Percentiles rank a stretch among this genome's conserved stretches.
phyloP scores from a whole-genome alignment of 805 yeast species.

The Yamadazyma paraphyllophila region DNA sequence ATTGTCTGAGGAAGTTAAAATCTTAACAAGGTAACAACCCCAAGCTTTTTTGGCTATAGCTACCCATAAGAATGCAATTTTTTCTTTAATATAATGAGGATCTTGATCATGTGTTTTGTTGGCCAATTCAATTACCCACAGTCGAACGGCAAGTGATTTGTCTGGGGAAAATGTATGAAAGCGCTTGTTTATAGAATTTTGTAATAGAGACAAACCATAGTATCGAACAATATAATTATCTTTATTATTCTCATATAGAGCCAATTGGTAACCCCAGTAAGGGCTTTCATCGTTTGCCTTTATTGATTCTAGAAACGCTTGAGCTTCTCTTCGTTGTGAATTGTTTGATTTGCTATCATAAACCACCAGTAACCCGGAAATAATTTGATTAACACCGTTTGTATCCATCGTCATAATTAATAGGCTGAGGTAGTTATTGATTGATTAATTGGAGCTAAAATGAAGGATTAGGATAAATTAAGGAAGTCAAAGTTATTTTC shows the following conservation, averaged over 20 bases:
- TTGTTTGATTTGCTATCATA: slow-evolving; percentile 67
- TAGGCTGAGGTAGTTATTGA: neutral
- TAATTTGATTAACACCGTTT: slow-evolving; percentile 66
- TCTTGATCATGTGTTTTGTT: slow-evolving; percentile 57
- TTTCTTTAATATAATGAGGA: slow-evolving; percentile 88
- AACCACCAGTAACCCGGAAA: slow-evolving; percentile 71
- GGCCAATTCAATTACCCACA: slow-evolving; percentile 83
- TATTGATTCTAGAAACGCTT: slow-evolving; percentile 67
- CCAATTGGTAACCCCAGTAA: slow-evolving; percentile 85
- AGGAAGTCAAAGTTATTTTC: no score
- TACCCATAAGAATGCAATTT: slow-evolving; percentile 88
- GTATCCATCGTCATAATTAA: slow-evolving; percentile 13
- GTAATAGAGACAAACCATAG: slow-evolving; percentile 80
- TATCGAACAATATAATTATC: slow-evolving; percentile 76
- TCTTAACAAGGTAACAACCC: slow-evolving; percentile 66
- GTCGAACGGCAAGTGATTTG: slow-evolving; percentile 65
- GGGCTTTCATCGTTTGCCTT: slow-evolving; percentile 83
- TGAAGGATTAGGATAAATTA: neutral
- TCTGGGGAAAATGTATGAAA: slow-evolving; percentile 56
- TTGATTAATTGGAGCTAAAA: neutral
- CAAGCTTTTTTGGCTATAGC: slow-evolving; percentile 85
- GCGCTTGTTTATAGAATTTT: slow-evolving; percentile 60
- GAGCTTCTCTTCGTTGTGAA: slow-evolving; percentile 53
- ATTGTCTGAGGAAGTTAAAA: slow-evolving; percentile 6
- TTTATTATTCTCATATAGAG: slow-evolving; percentile 56